Evolutionary conservation across 305 asterid species (phyloP), one percentile per base, ranked within the genome.

Genomic region (Rubia occidens): DNA sequence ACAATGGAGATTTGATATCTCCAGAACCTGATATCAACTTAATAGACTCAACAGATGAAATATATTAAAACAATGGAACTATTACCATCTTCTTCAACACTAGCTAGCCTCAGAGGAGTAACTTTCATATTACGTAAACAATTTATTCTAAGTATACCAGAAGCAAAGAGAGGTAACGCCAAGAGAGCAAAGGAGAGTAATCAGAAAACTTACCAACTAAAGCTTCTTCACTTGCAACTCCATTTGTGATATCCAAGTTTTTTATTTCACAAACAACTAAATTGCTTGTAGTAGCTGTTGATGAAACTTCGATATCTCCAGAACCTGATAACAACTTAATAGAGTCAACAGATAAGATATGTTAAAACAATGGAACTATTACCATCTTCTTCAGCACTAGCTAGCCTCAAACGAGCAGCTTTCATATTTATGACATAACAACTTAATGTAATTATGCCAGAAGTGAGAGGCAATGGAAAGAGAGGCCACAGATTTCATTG

Each of bases 181-280:
- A 55, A 21, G 6, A 64, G 54, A 40, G 6, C 40, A 37, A 10
- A 39, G 26, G 39, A 47, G 35, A 9, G 60, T 35, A 51, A 21
- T 18, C 17, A 67, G 15, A 66, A 67, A 37, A n/a, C 43, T 11
- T 60, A 68, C 77, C 73, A 40, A 49, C 45, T 21, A 11, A 11
- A 35, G 47, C 18, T 51, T 68, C 49, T 20, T 44, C 11, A 13
- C 39, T 20, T 49, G 47, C 40, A 49, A 40, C 56, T 68, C 58
- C 73, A 67, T 5, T 44, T 29, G 20, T 18, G 39, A 35, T 43
- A 66, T 18, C n/a, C 17, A 17, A 32, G 26, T 47, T 68, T 32
- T 61, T 63, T 44, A 59, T 47, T 13, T 11, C 65, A 20, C 42
- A 54, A 64, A 49, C 55, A 26, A 67, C 24, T 15, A 67, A 60